Conservation (phyloP, 331 rosid species). For the Quercus tomentella region DNA sequence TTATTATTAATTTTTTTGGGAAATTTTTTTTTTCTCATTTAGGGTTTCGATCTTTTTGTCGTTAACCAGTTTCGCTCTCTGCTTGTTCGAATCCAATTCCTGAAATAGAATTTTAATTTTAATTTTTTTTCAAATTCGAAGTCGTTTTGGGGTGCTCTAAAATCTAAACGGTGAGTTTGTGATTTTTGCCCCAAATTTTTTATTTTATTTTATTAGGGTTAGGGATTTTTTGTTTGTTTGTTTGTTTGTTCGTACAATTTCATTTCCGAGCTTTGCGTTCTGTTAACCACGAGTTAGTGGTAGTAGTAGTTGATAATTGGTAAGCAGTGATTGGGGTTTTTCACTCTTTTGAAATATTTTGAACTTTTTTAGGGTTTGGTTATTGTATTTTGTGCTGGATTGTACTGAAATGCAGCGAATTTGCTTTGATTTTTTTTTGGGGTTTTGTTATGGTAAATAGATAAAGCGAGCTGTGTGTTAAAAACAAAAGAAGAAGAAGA, state of each 20-base stretch:
- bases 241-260: constrained; percentile 2
- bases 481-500: too few species aligned
- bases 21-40: constrained; percentile 15
- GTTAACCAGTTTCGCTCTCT: neutral
- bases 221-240: constrained; percentile 28
- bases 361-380: constrained; percentile 8
- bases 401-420: constrained; percentile 36
- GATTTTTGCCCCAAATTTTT: neutral
- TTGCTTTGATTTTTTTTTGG: constrained; percentile 19
- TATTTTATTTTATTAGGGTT: neutral
- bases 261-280: neutral
- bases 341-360: constrained; percentile 9
- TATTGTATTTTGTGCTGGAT: constrained; percentile 5
- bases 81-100: too few species aligned
- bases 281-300: neutral
- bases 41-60: constrained; percentile 49
- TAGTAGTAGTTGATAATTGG: neutral
- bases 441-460: constrained; percentile 8
- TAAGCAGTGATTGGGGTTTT: constrained; percentile 13
- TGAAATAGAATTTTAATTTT: neutral
- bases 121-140: constrained; percentile 32
- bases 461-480: constrained; percentile 18
- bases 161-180: constrained; percentile 33
- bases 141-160: constrained; percentile 13
- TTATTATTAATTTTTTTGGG: neutral